These are phyloP conservation scores for Monosporascus sp. DNA, from an alignment of 2,329 filamentous ascomycete species.

Conservation along the genomic window DNA sequence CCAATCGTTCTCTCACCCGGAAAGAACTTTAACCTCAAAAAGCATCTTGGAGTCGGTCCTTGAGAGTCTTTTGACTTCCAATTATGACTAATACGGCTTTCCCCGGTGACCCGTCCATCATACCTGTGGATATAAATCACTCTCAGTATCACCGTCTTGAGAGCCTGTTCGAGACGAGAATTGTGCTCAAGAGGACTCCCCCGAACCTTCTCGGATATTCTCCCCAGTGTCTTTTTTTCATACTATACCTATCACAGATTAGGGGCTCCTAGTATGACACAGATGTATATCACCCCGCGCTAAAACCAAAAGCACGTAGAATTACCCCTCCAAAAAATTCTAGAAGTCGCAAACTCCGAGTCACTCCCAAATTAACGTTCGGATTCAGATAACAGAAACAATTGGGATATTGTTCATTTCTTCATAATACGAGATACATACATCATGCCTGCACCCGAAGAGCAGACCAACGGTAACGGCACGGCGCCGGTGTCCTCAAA, in stretches of 20 bases:
- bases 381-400: neutral
- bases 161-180: too few species aligned
- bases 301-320: constrained; percentile 8
- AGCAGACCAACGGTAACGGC: constrained; percentile 26
- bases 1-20: neutral
- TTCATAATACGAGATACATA: constrained; percentile 7
- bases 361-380: neutral
- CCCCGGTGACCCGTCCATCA: too few species aligned
- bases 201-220: constrained; percentile 1
- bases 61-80: too few species aligned
- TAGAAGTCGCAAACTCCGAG: constrained; percentile 2
- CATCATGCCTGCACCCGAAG: constrained; percentile 38
- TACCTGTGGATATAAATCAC: too few species aligned
- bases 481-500: constrained; percentile 23
- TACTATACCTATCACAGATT: neutral
- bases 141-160: too few species aligned
- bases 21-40: too few species aligned
- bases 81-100: too few species aligned
- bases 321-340: constrained; percentile 34
- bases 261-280: constrained; percentile 24
- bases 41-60: too few species aligned
- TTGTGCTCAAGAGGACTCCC: neutral
- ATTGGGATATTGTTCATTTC: too few species aligned
- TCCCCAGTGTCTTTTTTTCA: neutral
- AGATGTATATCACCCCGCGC: constrained; percentile 28